These are phyloP conservation scores for Daedalea quercina DNA, from an alignment of 768 basidiomycete genomes.

Conservation along the genomic window DNA sequence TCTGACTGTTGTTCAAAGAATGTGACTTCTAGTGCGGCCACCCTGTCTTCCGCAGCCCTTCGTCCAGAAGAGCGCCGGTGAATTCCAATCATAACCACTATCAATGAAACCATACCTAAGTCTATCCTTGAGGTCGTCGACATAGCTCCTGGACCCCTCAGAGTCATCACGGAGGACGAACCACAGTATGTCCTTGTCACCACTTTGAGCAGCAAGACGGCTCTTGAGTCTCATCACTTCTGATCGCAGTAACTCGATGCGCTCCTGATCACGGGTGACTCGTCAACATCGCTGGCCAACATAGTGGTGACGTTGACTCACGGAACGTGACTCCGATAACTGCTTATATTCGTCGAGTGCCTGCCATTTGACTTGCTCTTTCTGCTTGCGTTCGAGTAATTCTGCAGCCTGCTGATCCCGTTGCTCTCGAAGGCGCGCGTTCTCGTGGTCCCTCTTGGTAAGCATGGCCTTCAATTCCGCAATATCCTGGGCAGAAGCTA, in stretches of 20 bases:
- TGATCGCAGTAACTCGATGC: conserved; percentile 62
- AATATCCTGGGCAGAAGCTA: conserved; percentile 39
- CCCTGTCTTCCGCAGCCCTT: conserved; percentile 51
- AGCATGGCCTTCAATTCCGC: conserved; percentile 59
- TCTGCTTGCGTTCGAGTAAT: conserved; percentile 59
- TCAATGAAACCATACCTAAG: conserved; percentile 35
- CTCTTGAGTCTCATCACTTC: conserved; percentile 71
- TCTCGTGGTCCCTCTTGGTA: conserved; percentile 60
- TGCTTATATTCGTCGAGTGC: conserved; percentile 59
- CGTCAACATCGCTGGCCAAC: not conserved
- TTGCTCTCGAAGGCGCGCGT: conserved; percentile 60
- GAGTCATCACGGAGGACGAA: conserved; percentile 58
- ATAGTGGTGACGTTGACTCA: conserved; percentile 15
- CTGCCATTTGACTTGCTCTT: conserved; percentile 50
- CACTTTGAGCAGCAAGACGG: conserved; percentile 66
- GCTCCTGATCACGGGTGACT: conserved; percentile 40
- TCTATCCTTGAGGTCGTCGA: conserved; percentile 45
- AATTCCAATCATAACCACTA: not conserved
- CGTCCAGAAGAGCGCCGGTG: too few species aligned
- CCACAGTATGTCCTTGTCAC: conserved; percentile 63
- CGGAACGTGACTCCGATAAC: conserved; percentile 57
- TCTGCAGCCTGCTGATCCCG: conserved; percentile 65
- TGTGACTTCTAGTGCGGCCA: conserved; percentile 44
- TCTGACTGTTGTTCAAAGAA: conserved; percentile 46
- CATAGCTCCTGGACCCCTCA: conserved; percentile 37